phyloP scores from a whole-genome alignment of 345 rosid species.

The Eucalyptus caleyi region DNA sequence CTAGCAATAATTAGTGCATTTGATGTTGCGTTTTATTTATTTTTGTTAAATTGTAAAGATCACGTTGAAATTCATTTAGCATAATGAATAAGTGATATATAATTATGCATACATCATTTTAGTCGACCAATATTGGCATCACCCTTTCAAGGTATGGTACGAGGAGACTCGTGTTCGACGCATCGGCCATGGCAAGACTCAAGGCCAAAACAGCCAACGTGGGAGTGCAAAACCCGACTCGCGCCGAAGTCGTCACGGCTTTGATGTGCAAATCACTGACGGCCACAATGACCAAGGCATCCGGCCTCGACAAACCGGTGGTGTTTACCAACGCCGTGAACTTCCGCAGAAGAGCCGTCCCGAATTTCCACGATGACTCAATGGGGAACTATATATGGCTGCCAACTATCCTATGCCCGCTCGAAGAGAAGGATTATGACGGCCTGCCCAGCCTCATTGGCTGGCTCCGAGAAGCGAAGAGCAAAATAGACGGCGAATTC shows the following conservation, averaged over 20 bases:
- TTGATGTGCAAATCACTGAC: not conserved
- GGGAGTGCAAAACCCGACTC: not conserved
- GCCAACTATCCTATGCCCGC: not conserved
- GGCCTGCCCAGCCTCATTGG: not conserved
- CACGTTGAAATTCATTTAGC: not conserved
- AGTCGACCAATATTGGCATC: not conserved
- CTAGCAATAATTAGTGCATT: not conserved
- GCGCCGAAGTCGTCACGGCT: constrained; percentile 3
- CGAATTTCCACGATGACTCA: not conserved
- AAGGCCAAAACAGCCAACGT: not conserved
- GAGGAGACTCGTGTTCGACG: constrained; percentile 2
- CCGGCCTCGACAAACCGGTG: not conserved
- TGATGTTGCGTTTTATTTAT: not conserved
- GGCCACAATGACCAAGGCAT: not conserved
- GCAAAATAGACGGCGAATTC: not conserved
- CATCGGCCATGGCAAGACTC: not conserved
- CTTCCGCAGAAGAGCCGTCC: not conserved
- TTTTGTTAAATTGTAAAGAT: not conserved
- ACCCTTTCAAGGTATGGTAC: not conserved
- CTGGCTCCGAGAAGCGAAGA: not conserved
- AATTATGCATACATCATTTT: not conserved
- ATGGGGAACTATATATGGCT: not conserved
- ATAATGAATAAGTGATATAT: not conserved
- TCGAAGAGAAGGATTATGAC: not conserved
- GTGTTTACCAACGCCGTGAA: not conserved